Percentiles rank a stretch among this genome's conserved stretches.
Conservation (phyloP, 495 filamentous ascomycete species). For the Peziza echinospora region DNA sequence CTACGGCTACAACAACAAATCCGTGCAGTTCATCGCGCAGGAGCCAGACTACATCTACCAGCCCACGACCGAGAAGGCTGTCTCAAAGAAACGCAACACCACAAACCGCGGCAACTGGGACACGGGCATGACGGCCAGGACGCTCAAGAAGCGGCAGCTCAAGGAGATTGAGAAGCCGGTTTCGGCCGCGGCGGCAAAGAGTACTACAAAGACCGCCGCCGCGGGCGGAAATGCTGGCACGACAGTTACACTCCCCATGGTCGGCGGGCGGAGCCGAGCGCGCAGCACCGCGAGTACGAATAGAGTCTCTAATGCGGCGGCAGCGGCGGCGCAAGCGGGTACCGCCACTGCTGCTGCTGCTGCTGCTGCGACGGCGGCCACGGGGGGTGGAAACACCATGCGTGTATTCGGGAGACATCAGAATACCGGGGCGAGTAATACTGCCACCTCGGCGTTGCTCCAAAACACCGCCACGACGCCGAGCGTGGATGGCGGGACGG, state of each 20-base stretch:
- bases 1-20: conserved; percentile 27
- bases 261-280: not conserved
- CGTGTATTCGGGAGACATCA: no score
- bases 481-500: no score
- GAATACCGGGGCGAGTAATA: no score
- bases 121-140: conserved; percentile 14
- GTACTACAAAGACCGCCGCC: not conserved
- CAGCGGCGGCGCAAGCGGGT: not conserved
- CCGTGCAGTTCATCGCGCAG: conserved; percentile 18
- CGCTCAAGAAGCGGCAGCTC: conserved; percentile 1
- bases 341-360: not conserved
- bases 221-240: not conserved
- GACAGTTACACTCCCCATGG: not conserved
- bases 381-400: no score
- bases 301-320: not conserved
- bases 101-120: conserved; percentile 11
- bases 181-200: not conserved
- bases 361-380: no score
- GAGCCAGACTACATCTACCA: conserved; percentile 9
- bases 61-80: not conserved
- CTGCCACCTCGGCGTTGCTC: no score
- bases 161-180: not conserved
- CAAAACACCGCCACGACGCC: no score
- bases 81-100: conserved; percentile 12
- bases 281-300: not conserved